phyloP scores from a whole-genome alignment of 768 basidiomycete genomes.

The Russula olivacea region DNA sequence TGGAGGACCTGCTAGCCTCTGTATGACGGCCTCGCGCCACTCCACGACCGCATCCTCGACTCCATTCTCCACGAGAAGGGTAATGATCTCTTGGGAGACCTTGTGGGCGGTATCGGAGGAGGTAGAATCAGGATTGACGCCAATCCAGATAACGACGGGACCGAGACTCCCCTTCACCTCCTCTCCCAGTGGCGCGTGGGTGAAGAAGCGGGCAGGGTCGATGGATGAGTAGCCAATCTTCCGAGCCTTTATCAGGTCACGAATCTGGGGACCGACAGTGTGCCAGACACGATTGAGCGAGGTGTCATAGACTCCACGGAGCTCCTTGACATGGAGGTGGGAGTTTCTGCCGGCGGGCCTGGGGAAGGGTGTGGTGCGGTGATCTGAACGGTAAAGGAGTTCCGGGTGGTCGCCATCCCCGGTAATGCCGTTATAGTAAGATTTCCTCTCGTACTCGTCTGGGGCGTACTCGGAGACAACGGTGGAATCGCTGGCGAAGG shows the following conservation, averaged over 20 bases:
- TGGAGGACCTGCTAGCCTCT: not conserved
- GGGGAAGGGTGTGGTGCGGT: slow-evolving; percentile 3
- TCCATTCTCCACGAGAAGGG: not conserved
- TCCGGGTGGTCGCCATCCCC: slow-evolving; percentile 3
- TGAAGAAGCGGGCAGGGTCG: slow-evolving; percentile 13
- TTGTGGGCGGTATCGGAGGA: slow-evolving; percentile 15
- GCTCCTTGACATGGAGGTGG: slow-evolving; percentile 3
- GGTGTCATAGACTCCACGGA: slow-evolving; percentile 11
- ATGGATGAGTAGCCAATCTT: slow-evolving; percentile 7
- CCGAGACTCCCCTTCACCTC: slow-evolving; percentile 3
- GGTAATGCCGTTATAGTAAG: not conserved
- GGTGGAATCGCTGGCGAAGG: not conserved
- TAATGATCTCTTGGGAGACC: slow-evolving; percentile 10
- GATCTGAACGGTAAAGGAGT: slow-evolving; percentile 9
- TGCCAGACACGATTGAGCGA: slow-evolving; percentile 14
- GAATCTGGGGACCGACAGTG: slow-evolving; percentile 14
- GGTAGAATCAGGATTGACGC: slow-evolving; percentile 5
- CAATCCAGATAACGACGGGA: slow-evolving; percentile 19
- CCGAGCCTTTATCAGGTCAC: slow-evolving; percentile 4
- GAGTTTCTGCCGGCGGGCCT: slow-evolving; percentile 7
- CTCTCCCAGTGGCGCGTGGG: not conserved
- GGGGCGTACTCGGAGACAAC: too few species aligned
- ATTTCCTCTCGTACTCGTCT: not conserved
- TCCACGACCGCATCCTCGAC: slow-evolving; percentile 15
- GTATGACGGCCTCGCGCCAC: slow-evolving; percentile 9